Evolutionary conservation across 352 stramenopile genomes (phyloP).

Genomic region (Blastocystis sp.): DNA sequence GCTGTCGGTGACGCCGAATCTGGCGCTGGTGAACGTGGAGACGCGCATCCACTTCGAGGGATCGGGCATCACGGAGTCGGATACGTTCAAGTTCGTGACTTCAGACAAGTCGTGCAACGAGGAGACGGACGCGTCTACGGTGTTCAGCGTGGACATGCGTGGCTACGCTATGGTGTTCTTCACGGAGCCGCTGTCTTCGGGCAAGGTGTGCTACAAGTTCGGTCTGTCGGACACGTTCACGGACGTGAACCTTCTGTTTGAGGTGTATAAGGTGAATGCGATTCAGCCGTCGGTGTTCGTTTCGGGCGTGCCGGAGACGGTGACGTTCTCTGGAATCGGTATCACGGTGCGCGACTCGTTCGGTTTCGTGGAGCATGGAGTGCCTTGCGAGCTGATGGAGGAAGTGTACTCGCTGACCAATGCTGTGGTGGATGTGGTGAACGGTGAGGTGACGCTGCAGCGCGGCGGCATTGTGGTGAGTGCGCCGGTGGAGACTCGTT

Average conservation of each 20-base stretch:
- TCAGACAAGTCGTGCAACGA: constrained; percentile 5
- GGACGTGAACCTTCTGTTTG: constrained; percentile 28
- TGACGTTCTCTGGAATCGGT: constrained; percentile 32
- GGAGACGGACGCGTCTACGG: not conserved
- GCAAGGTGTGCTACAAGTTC: constrained; percentile 50
- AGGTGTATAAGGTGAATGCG: constrained; percentile 11
- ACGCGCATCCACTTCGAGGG: not conserved
- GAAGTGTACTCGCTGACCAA: not conserved
- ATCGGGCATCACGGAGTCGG: constrained; percentile 35
- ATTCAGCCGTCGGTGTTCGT: constrained; percentile 15
- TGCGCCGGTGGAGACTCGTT: not conserved
- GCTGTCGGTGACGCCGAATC: not conserved
- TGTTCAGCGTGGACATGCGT: not conserved
- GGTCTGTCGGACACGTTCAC: not conserved
- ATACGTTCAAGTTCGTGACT: constrained; percentile 11
- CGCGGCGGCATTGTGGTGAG: not conserved
- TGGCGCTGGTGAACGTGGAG: not conserved
- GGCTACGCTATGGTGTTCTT: constrained; percentile 1
- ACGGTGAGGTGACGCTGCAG: not conserved
- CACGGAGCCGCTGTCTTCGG: not conserved
- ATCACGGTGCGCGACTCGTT: constrained; percentile 29
- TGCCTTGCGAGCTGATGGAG: not conserved
- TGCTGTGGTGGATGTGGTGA: constrained; percentile 28
- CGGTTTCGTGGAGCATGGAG: not conserved
- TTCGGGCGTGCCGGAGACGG: not conserved